Base-by-base conservation (phyloP, 495 filamentous ascomycete genomes). In the Aspergillus kassunensis region DNA sequence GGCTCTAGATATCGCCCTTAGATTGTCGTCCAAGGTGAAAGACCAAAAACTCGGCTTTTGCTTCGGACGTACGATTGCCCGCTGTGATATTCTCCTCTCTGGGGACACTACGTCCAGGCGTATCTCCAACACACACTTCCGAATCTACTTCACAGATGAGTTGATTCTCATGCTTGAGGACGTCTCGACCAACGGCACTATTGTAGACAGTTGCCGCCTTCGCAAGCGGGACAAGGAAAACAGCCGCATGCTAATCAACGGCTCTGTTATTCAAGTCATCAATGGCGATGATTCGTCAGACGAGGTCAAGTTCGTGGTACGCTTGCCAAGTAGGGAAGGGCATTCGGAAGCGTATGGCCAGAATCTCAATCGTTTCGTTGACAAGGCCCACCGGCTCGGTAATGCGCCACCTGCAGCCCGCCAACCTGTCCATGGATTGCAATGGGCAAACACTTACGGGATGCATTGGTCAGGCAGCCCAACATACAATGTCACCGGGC, bases 81-180 rank as follows among this genome's bases (percentile, higher is more conserved):
- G 73, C 29, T 92, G 87, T 63, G 95, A 98, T 65, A 75, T 97
- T 27, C 71, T 85, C 29, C 76, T 92, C 19, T 62, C 73, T 7
- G 61, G 70, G 3, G 65, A 71, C 16, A 65, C 78, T 39, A 76
- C 85, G 42, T 76, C 80, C 2, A 66, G 74, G 45, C 79, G 84
- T 16, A 74, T 97, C 31, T 96, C 91, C 68, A 96, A 96, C 62
- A 74, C 81, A 11, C 93, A 98, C 61, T 98, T 96, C 64, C 84
- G 89, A 29, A 95, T 98, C 49, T 95, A 85, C 60, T 69, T 96
- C 44, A 97, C 89, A 49, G 69, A 80, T 3, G 79, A 87, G 40
- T 88, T 82, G 10, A 82, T 86, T 36, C 72, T 97, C 57, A 95
- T 98, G 91, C 68, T 97, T 4, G 83, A 95, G 64, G 93, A 98